Percentiles rank a stretch among this genome's conserved stretches.
phyloP scores from a whole-genome alignment of 257 asterid genomes.

The Hygrophila difformis region DNA sequence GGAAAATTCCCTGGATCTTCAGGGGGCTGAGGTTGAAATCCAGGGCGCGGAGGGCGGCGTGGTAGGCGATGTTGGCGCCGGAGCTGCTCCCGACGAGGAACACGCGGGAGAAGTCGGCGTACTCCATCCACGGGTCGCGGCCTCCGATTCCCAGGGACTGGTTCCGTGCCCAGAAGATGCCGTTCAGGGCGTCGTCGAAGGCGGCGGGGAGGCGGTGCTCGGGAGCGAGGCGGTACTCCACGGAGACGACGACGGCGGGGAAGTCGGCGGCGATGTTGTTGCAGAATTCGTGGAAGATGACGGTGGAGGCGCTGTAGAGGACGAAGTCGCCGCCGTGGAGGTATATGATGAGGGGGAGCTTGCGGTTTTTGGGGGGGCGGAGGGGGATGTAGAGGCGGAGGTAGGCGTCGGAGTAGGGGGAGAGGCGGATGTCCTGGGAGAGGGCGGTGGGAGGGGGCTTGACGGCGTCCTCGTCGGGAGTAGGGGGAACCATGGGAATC shows the following conservation, averaged over 20 bases:
- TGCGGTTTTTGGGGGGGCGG: constrained; percentile 12
- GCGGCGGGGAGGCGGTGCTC: constrained; percentile 40
- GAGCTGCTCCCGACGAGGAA: constrained; percentile 29
- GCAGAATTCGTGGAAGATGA: constrained; percentile 33
- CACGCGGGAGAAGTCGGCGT: constrained; percentile 24
- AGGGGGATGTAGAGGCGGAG: constrained; percentile 8
- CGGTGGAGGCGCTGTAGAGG: constrained; percentile 27
- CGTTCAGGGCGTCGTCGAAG: constrained; percentile 30
- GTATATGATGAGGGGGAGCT: constrained; percentile 28
- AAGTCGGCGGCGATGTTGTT: constrained; percentile 22
- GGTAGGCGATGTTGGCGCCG: constrained; percentile 30
- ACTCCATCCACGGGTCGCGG: constrained; percentile 27
- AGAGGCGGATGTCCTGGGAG: constrained; percentile 12
- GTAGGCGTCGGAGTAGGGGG: constrained; percentile 12
- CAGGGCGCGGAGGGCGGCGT: constrained; percentile 20
- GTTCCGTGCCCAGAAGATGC: constrained; percentile 21
- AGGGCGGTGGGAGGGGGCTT: constrained; percentile 10
- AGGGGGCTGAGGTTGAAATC: constrained; percentile 19
- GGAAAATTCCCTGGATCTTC: constrained; percentile 18
- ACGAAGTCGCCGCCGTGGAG: constrained; percentile 40
- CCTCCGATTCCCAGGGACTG: constrained; percentile 26
- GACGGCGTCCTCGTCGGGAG: constrained; percentile 8
- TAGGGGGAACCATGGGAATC: constrained; percentile 15
- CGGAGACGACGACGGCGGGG: constrained; percentile 27
- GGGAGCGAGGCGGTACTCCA: constrained; percentile 35